A percentile compares a stretch with the other conserved stretches of the same genome.
These are phyloP conservation scores for Taxawa tesnikishii DNA, from an alignment of 2,329 filamentous ascomycete genomes.

Conservation along the genomic window DNA sequence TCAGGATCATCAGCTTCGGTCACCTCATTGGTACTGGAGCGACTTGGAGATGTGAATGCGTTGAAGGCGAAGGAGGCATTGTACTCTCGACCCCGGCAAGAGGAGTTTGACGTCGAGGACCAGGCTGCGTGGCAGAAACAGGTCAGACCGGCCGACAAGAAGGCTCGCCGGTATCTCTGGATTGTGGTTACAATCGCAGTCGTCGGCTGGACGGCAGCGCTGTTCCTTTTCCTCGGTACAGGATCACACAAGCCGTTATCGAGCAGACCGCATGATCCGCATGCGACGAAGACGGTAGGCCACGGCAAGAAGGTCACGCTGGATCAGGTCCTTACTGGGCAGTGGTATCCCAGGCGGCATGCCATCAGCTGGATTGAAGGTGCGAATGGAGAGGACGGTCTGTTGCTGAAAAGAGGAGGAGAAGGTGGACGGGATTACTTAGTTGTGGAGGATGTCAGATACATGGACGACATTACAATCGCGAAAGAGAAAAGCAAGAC, in stretches of 20 bases:
- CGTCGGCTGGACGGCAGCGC: constrained; percentile 55
- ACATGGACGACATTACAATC: constrained; percentile 28
- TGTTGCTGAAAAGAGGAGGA: constrained; percentile 63
- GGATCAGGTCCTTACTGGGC: constrained; percentile 54
- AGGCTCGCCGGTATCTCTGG: constrained; percentile 50
- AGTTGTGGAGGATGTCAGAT: constrained; percentile 74
- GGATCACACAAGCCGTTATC: constrained; percentile 56
- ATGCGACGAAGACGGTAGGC: constrained; percentile 48
- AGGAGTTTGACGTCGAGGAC: constrained; percentile 40
- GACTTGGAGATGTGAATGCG: constrained; percentile 42
- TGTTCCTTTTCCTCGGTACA: constrained; percentile 53
- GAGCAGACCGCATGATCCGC: constrained; percentile 53
- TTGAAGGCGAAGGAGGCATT: constrained; percentile 34
- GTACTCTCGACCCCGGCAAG: constrained; percentile 21
- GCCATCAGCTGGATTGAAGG: constrained; percentile 67
- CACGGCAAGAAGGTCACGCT: constrained; percentile 62
- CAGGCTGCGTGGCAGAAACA: constrained; percentile 31
- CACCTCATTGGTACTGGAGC: constrained; percentile 70
- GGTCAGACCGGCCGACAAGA: constrained; percentile 45
- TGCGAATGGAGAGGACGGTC: constrained; percentile 65
- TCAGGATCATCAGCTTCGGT: constrained; percentile 71
- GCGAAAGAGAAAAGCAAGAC: constrained; percentile 45
- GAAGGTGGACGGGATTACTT: constrained; percentile 57
- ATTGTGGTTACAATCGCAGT: constrained; percentile 49
- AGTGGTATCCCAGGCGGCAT: constrained; percentile 52